Evolutionary conservation across 2,329 filamentous ascomycete genomes (phyloP).

Genomic region (Sordariomycetes sp.): DNA sequence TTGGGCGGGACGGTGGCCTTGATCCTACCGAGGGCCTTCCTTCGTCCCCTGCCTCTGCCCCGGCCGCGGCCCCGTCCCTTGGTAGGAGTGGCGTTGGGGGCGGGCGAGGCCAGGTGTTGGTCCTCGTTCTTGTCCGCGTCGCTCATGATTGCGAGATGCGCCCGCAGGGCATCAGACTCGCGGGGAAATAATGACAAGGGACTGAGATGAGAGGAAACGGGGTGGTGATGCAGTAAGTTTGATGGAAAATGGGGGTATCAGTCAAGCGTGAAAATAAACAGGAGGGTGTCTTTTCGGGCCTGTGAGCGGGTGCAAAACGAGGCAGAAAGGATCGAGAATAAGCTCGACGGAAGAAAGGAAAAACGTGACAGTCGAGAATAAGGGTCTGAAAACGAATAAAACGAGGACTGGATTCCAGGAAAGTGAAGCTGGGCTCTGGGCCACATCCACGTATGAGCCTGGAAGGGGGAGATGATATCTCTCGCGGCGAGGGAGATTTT

Average conservation of each 20-base stretch:
- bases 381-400: neutral
- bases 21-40: slow-evolving; percentile 12
- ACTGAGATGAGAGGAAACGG: neutral
- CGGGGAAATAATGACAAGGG: neutral
- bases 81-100: slow-evolving; percentile 9
- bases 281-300: neutral
- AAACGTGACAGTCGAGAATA: neutral
- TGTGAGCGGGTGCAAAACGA: neutral
- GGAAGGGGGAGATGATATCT: neutral
- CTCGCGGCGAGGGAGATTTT: slow-evolving; percentile 3
- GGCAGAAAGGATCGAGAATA: neutral
- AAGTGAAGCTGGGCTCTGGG: neutral
- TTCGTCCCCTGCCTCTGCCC: slow-evolving; percentile 11
- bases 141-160: slow-evolving; percentile 25
- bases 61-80: slow-evolving; percentile 10
- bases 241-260: neutral
- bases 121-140: slow-evolving; percentile 22
- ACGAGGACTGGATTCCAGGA: neutral
- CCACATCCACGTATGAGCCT: neutral
- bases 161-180: slow-evolving; percentile 13
- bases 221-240: neutral
- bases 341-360: neutral
- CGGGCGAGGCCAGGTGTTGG: slow-evolving; percentile 6
- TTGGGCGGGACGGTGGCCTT: slow-evolving; percentile 20
- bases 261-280: neutral